Evolutionary conservation across 257 asterid genomes (phyloP).

Genomic region (Nicotiana benthamiana): DNA sequence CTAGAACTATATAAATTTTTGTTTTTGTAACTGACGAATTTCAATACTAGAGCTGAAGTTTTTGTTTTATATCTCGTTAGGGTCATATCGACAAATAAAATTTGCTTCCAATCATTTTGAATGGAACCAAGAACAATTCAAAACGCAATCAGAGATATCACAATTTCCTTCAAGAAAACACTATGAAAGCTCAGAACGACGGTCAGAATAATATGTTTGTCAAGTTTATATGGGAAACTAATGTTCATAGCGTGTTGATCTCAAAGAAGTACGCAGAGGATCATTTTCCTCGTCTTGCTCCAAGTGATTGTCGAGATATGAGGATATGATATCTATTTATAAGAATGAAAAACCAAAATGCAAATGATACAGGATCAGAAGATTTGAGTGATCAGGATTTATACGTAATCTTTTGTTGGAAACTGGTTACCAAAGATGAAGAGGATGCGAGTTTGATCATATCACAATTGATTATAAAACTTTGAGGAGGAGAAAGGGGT

Average conservation of each 20-base stretch:
- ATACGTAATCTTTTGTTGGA: not conserved
- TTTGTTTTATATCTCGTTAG: too few relatives aligned
- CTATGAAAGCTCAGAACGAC: not conserved
- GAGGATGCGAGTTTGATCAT: not conserved
- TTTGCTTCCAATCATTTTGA: not conserved
- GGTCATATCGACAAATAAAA: not conserved
- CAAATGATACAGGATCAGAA: not conserved
- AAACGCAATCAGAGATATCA: not conserved
- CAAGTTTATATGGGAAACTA: not conserved
- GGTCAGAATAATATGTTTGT: not conserved
- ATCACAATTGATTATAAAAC: not conserved
- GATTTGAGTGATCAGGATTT: not conserved
- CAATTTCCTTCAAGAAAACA: not conserved
- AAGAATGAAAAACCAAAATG: not conserved
- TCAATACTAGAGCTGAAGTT: too few relatives aligned
- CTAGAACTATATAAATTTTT: too few relatives aligned
- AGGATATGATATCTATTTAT: not conserved
- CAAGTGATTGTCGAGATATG: not conserved
- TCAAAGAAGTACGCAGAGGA: not conserved
- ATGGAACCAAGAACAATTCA: not conserved
- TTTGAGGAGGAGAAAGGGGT: too few relatives aligned
- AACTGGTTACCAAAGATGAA: not conserved
- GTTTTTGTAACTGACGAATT: too few relatives aligned
- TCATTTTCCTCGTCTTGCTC: not conserved
- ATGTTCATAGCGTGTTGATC: not conserved